Percentiles rank a stretch among this genome's conserved stretches.
Evolutionary conservation across 441 rosid species (phyloP).

Genomic region (Breynia disticha): DNA sequence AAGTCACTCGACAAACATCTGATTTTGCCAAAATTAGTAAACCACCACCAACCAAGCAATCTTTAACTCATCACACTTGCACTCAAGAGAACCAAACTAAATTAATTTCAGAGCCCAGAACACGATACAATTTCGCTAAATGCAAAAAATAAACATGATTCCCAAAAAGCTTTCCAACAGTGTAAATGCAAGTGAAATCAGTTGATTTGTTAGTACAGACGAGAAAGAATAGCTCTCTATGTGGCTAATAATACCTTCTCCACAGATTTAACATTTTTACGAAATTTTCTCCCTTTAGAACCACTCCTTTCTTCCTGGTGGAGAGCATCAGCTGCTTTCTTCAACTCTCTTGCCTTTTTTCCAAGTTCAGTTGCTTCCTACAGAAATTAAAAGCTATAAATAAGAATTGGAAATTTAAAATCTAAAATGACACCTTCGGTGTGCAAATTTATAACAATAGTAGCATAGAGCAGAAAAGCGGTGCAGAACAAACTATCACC

Average conservation of each 20-base stretch:
- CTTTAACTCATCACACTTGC: no score
- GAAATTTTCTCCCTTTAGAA: slow-evolving; percentile 89
- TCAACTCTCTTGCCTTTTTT: slow-evolving; percentile 87
- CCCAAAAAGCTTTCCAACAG: no score
- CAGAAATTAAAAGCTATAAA: slow-evolving; percentile 10
- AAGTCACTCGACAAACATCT: no score
- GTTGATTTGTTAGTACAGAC: no score
- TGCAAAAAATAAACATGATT: no score
- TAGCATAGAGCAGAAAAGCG: no score
- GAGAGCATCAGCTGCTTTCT: slow-evolving; percentile 89
- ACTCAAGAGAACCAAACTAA: no score
- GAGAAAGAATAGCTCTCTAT: not conserved
- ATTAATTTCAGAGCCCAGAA: no score
- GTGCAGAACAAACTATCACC: slow-evolving; percentile 30
- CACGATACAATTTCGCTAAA: no score
- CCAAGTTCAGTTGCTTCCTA: slow-evolving; percentile 99
- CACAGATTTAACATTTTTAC: slow-evolving; percentile 87
- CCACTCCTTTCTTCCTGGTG: slow-evolving; percentile 97
- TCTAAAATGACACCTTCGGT: not conserved
- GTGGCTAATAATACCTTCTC: slow-evolving; percentile 50
- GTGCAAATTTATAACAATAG: not conserved
- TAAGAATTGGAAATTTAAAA: slow-evolving; percentile 1
- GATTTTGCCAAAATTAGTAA: no score
- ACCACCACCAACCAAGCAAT: no score
- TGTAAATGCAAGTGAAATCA: no score